Percentiles rank a stretch among this genome's conserved stretches.
Conservation (phyloP, 2,329 filamentous ascomycete species). For the Tolypocladium ovalisporum region DNA sequence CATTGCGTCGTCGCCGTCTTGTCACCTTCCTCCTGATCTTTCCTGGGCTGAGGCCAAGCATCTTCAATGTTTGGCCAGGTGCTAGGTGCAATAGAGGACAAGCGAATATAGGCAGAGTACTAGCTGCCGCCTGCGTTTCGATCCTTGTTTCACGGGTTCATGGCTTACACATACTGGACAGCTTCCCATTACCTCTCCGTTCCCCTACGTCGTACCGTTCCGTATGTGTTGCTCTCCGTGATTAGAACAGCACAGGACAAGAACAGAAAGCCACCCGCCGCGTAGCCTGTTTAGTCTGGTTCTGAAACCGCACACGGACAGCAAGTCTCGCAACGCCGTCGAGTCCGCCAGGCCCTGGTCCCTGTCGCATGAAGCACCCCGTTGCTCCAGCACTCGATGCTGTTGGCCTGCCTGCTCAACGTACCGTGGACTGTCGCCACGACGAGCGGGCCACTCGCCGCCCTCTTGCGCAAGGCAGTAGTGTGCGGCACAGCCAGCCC, state of each 20-base stretch:
- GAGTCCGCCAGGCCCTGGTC: neutral
- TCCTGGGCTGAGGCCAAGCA: neutral
- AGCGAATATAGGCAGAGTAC: neutral
- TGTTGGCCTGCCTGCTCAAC: neutral
- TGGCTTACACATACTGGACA: neutral
- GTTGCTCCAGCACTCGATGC: neutral
- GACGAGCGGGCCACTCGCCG: neutral
- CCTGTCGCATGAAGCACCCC: neutral
- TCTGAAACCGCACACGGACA: neutral
- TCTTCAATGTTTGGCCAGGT: neutral
- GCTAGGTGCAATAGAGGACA: neutral
- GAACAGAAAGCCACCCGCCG: neutral
- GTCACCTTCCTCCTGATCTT: neutral
- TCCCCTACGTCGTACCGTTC: neutral
- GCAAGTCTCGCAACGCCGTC: neutral
- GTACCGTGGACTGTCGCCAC: neutral
- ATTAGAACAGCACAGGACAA: neutral
- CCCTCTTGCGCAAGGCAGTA: neutral
- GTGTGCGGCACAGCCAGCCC: neutral
- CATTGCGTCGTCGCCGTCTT: neutral
- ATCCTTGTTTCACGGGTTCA: neutral
- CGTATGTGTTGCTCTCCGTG: neutral
- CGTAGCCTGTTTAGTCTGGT: neutral
- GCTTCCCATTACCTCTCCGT: neutral
- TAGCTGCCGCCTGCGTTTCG: neutral